Conservation (phyloP, 2,329 filamentous ascomycete species). For the Cladosporium cucumerinum region DNA sequence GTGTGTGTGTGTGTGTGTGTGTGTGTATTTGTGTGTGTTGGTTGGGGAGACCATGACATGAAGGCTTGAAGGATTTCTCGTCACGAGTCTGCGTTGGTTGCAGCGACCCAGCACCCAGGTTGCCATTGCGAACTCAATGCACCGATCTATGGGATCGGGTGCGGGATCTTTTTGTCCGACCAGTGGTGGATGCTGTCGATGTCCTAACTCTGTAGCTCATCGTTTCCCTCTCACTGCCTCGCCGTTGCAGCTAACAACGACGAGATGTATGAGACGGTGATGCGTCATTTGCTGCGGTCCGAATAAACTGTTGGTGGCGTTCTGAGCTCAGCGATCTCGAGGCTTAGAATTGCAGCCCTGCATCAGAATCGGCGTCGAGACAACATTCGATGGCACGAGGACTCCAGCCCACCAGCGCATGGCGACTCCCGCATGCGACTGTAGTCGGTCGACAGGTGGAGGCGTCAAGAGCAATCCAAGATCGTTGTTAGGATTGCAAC, state of each 20-base stretch:
- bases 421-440: neutral
- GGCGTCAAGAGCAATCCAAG: neutral
- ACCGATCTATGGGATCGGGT: neutral
- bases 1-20: neutral
- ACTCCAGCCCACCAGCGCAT: neutral
- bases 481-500: neutral
- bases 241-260: neutral
- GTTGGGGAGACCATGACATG: neutral
- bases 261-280: neutral
- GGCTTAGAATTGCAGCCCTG: neutral
- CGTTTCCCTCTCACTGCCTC: neutral
- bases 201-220: neutral
- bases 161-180: neutral
- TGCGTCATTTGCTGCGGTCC: neutral
- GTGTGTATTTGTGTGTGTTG: neutral
- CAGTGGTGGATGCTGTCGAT: neutral
- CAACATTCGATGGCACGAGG: neutral
- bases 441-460: neutral
- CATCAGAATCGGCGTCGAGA: neutral
- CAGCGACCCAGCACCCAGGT: neutral
- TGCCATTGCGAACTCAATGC: neutral
- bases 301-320: neutral
- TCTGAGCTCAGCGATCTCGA: neutral
- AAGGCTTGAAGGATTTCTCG: constrained; percentile 1
- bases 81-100: neutral